Conservation (phyloP, 495 filamentous ascomycete genomes). For the Gamarada debralockiae region DNA sequence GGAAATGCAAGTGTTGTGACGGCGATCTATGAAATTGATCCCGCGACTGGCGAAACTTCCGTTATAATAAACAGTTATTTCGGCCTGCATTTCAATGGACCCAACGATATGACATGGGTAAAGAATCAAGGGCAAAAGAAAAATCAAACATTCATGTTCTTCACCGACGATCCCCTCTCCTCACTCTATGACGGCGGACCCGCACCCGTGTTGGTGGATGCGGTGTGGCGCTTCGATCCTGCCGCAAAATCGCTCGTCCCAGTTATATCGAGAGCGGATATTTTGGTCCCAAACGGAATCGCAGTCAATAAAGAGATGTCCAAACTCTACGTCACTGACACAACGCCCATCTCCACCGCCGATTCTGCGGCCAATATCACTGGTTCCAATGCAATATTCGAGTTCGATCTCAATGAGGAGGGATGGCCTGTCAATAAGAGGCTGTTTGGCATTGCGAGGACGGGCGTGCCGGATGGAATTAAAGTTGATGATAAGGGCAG, state of each 20-base stretch:
- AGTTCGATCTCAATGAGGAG: not conserved
- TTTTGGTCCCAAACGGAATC: not conserved
- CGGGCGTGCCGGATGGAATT: constrained; percentile 1
- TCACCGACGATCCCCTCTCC: not conserved
- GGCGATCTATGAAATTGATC: not conserved
- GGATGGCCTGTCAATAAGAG: not conserved
- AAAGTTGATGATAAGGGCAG: not conserved
- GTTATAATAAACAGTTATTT: not conserved
- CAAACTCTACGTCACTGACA: not conserved
- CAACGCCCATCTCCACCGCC: not conserved
- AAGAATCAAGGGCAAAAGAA: not conserved
- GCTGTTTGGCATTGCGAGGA: not conserved
- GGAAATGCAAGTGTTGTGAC: not conserved
- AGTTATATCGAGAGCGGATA: not conserved
- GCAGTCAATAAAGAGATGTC: not conserved
- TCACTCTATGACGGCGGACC: not conserved
- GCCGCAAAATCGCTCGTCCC: not conserved
- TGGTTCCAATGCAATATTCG: not conserved
- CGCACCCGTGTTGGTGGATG: not conserved
- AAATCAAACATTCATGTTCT: not conserved
- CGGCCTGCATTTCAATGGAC: not conserved
- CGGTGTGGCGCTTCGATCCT: not conserved
- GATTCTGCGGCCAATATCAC: not conserved
- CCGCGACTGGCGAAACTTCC: not conserved
- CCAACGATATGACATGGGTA: not conserved